Evolutionary conservation across 2,329 filamentous ascomycete species (phyloP).

Genomic region (Dothistroma pini): DNA sequence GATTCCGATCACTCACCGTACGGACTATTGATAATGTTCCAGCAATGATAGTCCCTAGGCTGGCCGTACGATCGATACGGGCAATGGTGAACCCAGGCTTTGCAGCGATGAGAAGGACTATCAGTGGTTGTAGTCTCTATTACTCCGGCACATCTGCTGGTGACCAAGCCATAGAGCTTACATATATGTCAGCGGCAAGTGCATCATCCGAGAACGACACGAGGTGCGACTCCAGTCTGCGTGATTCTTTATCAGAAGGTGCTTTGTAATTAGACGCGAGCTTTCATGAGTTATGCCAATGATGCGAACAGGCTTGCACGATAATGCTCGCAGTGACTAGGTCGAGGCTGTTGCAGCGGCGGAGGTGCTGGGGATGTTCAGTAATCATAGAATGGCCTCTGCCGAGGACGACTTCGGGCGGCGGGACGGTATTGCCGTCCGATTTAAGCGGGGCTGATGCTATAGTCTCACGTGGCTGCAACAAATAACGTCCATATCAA

Average conservation of each 20-base stretch:
- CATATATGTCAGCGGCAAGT: neutral
- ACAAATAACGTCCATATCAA: neutral
- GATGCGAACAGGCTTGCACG: neutral
- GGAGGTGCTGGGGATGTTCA: neutral
- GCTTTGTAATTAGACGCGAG: neutral
- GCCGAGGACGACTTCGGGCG: neutral
- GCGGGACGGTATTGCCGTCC: neutral
- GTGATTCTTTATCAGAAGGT: neutral
- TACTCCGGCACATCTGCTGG: neutral
- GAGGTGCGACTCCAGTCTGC: neutral
- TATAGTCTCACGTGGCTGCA: neutral
- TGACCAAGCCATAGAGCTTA: neutral
- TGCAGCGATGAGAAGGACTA: neutral
- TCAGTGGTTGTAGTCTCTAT: neutral
- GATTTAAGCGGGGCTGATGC: neutral
- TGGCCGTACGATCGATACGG: neutral
- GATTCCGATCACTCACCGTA: neutral
- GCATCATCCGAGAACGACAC: neutral
- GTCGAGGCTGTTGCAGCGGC: neutral
- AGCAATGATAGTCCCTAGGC: neutral
- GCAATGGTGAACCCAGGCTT: neutral
- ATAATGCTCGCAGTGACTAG: neutral
- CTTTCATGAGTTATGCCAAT: neutral
- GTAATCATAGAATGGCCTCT: neutral
- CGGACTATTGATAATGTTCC: neutral